Evolutionary conservation across 2,329 filamentous ascomycete species (phyloP).

Genomic region (Colletotrichum neosansevieriae): DNA sequence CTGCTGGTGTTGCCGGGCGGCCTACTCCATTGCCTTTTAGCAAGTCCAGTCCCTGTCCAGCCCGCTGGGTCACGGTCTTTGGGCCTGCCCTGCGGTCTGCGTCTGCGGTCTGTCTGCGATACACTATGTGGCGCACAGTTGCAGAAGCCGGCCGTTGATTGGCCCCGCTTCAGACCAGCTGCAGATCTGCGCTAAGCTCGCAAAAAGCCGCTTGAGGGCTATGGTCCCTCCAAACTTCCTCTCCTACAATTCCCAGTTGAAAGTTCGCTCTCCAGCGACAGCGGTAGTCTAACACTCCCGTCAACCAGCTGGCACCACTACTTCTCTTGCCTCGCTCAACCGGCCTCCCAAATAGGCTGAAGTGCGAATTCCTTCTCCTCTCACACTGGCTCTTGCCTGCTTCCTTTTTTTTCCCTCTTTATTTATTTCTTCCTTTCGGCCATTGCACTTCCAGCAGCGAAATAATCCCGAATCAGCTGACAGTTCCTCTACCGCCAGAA

Average conservation of each 20-base stretch:
- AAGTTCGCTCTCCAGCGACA: no score
- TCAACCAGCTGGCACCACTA: conserved; percentile 6
- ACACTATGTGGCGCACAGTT: conserved; percentile 46
- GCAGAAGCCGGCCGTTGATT: conserved; percentile 47
- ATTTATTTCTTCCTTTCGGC: conserved; percentile 2
- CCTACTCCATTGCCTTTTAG: not conserved
- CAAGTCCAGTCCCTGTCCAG: conserved; percentile 28
- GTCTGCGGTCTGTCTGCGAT: conserved; percentile 28
- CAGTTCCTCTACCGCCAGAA: conserved; percentile 23
- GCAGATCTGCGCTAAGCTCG: conserved; percentile 45
- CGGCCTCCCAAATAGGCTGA: conserved; percentile 2
- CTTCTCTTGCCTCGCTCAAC: not conserved
- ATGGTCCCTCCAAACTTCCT: conserved; percentile 25
- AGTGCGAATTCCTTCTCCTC: conserved; percentile 19
- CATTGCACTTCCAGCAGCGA: conserved; percentile 17
- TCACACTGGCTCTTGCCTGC: conserved; percentile 23
- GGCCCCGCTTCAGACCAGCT: conserved; percentile 46
- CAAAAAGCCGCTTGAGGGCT: conserved; percentile 46
- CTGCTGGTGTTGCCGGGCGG: conserved; percentile 23
- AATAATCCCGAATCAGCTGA: conserved; percentile 30
- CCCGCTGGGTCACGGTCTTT: conserved; percentile 27
- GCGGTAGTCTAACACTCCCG: not conserved
- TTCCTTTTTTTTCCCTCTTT: not conserved
- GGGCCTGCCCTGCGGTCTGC: conserved; percentile 12
- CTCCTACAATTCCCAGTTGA: conserved; percentile 37